Evolutionary conservation across 768 basidiomycete species (phyloP), one percentile per base, ranked within the genome.

Genomic region (Lactarius pseudohatsudake): DNA sequence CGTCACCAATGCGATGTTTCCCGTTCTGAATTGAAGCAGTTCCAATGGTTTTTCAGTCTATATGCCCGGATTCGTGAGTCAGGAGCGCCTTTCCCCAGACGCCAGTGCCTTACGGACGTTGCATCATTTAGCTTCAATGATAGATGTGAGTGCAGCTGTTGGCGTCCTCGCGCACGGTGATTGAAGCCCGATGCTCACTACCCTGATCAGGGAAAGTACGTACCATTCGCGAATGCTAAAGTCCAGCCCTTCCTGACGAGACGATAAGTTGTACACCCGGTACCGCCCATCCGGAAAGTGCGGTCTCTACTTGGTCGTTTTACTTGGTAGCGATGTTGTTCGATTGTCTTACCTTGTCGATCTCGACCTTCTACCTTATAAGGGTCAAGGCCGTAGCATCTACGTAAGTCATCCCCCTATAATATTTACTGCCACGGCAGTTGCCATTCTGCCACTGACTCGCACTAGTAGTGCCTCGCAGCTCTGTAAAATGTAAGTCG

Each of bases 11-110:
- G 18, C 15, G 28, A 20, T n/a, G 40, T 11, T 38, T 28, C 11
- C 9, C 18, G 13, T 43, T 43, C 38, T 64, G 15, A 60, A 18
- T 30, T n/a, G 18, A 4, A 45, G 30, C 22, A 77, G 88, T 72
- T 85, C 36, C 81, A 88, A 76, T 86, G 86, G 82, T 78, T 86
- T 34, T 77, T 81, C 6, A 85, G 84, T 41, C 67, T 89, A 57
- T 81, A 79, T 69, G 71, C 79, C 55, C 80, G 87, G 69, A 73
- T 75, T 62, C 78, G 87, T 85, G 74, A 77, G 84, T 65, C 43
- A 56, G 18, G 62, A 59, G 22, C 70, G 62, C 57, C 64, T 5
- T 40, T 15, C 4, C 41, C 13, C 28, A 20, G 47, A 34, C 54
- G 43, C 8, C 32, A 2, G 56, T n/a, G 59, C 45, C 60, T 45